These are phyloP conservation scores for Candida palmyrensis DNA, from an alignment of 805 yeast genomes.

Conservation along the genomic window DNA sequence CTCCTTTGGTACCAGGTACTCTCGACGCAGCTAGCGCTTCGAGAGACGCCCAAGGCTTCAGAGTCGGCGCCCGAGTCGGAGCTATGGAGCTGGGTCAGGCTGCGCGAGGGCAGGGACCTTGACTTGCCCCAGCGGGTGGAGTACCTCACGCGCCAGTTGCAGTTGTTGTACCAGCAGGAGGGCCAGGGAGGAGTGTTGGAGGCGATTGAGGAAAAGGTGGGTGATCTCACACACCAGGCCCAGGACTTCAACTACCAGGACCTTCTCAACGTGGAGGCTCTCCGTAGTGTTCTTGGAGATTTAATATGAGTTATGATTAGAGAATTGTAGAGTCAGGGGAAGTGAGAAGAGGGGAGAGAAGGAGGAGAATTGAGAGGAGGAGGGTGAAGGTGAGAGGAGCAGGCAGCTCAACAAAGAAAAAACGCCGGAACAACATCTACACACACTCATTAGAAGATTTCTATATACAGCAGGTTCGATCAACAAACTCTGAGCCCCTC, in stretches of 20 bases:
- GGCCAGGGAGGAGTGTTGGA: conserved; percentile 1
- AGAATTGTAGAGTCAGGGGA: no score
- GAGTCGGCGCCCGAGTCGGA: conserved; percentile 3
- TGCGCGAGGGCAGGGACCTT: conserved; percentile 11
- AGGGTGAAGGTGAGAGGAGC: no score
- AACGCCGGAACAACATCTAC: no score
- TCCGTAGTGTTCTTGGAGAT: conserved; percentile 8
- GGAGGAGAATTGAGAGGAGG: no score
- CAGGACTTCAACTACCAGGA: conserved; percentile 10
- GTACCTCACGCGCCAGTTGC: conserved; percentile 15
- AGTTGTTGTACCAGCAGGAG: conserved; percentile 7
- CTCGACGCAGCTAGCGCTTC: conserved; percentile 12
- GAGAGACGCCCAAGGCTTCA: conserved; percentile 1
- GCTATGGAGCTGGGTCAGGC: conserved; percentile 19
- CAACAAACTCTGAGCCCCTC: conserved; percentile 25
- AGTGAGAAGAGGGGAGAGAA: background rate
- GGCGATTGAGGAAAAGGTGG: background rate
- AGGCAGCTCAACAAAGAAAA: no score
- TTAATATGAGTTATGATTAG: no score
- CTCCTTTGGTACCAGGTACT: conserved; percentile 16
- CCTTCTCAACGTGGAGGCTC: conserved; percentile 8
- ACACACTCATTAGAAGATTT: background rate
- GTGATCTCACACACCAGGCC: conserved; percentile 8
- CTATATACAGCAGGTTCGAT: background rate
- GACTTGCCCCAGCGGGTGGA: conserved; percentile 14